Evolutionary conservation across 352 stramenopile genomes (phyloP).

Genomic region (Globisporangium uncinulatum): DNA sequence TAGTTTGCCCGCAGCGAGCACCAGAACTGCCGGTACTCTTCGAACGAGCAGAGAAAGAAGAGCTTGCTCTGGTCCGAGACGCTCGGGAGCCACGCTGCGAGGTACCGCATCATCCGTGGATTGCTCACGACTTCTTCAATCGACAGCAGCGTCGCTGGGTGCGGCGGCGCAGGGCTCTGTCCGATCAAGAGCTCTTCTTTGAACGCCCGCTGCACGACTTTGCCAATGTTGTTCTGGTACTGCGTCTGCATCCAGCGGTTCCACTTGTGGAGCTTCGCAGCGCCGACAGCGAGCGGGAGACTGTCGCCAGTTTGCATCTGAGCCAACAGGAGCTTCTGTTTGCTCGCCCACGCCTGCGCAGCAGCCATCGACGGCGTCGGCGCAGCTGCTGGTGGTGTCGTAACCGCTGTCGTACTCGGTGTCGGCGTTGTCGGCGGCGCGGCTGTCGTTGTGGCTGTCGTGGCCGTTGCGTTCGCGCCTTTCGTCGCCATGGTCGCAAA

Average conservation of each 20-base stretch:
- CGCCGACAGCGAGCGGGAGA: slow-evolving; percentile 17
- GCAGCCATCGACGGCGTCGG: slow-evolving; percentile 40
- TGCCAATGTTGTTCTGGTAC: slow-evolving; percentile 69
- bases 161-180: slow-evolving; percentile 18
- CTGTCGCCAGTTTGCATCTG: slow-evolving; percentile 36
- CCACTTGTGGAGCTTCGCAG: slow-evolving; percentile 81
- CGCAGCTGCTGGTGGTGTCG: slow-evolving; percentile 10
- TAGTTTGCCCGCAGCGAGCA: slow-evolving; percentile 66
- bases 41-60: slow-evolving; percentile 77
- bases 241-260: slow-evolving; percentile 74
- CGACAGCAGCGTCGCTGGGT: slow-evolving; percentile 52
- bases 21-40: slow-evolving; percentile 72
- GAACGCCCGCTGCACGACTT: slow-evolving; percentile 57
- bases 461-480: slow-evolving; percentile 8
- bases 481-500: slow-evolving; percentile 46
- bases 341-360: slow-evolving; percentile 61
- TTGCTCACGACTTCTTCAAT: slow-evolving; percentile 79
- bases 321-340: slow-evolving; percentile 65
- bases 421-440: slow-evolving; percentile 1
- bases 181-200: slow-evolving; percentile 50
- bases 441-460: slow-evolving; percentile 4
- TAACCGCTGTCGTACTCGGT: slow-evolving; percentile 2
- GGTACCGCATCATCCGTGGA: slow-evolving; percentile 77
- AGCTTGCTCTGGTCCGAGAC: slow-evolving; percentile 64
- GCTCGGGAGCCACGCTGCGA: slow-evolving; percentile 54